phyloP scores from a whole-genome alignment of 2,329 filamentous ascomycete genomes.

The Tolypocladium endophyticum region DNA sequence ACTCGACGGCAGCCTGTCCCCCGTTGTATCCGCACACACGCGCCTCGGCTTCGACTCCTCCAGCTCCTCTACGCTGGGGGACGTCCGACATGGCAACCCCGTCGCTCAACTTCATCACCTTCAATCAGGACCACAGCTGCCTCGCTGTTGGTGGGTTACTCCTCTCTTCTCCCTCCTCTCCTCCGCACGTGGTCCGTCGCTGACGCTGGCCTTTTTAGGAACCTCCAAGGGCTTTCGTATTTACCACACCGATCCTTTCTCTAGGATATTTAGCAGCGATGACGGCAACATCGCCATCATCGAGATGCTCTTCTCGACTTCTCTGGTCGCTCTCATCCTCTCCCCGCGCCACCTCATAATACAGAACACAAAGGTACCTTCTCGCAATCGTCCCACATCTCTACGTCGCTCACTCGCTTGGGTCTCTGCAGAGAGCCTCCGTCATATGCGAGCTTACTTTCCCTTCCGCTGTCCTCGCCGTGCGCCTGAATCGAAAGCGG shows the following conservation, averaged over 20 bases:
- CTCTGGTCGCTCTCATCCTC: conserved; percentile 83
- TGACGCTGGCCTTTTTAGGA: conserved; percentile 35
- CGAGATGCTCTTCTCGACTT: conserved; percentile 98
- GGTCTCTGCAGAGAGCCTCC: conserved; percentile 43
- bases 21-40: neutral
- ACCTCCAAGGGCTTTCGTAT: conserved; percentile 92
- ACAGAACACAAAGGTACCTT: conserved; percentile 83
- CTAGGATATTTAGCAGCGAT: conserved; percentile 87
- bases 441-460: conserved; percentile 99
- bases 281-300: conserved; percentile 93
- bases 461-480: conserved; percentile 87
- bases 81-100: conserved; percentile 49
- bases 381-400: neutral
- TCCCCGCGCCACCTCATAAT: conserved; percentile 90
- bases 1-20: neutral
- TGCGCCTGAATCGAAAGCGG: conserved; percentile 88
- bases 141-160: conserved; percentile 66
- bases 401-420: neutral
- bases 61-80: conserved; percentile 3
- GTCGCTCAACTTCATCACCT: conserved; percentile 93
- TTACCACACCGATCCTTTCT: conserved; percentile 93
- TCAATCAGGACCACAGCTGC: conserved; percentile 98
- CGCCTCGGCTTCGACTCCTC: neutral
- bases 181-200: neutral
- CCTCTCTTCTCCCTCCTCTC: neutral